Evolutionary conservation across 2,329 filamentous ascomycete genomes (phyloP).

Genomic region (Canariomyces notabilis): DNA sequence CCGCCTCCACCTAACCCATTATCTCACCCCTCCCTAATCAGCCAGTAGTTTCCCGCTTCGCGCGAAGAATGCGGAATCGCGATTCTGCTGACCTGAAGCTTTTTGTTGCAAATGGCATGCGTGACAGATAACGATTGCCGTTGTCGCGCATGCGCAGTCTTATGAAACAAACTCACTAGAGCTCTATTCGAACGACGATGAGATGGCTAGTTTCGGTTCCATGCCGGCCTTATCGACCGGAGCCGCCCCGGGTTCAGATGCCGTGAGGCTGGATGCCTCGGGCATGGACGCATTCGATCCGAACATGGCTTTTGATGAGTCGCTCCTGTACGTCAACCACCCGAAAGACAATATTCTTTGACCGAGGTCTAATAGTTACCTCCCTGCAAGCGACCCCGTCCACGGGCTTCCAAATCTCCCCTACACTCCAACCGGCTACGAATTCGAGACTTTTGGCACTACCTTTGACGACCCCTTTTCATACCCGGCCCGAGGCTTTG

Average conservation of each 20-base stretch:
- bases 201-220: conserved; percentile 55
- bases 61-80: background rate
- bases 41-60: background rate
- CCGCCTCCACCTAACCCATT: conserved; percentile 1
- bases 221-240: conserved; percentile 47
- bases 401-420: conserved; percentile 42
- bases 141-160: conserved; percentile 1
- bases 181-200: conserved; percentile 34
- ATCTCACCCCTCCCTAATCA: background rate
- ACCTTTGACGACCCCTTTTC: conserved; percentile 64
- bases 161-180: conserved; percentile 5
- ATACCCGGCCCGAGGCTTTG: conserved; percentile 47
- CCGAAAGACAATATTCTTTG: no score
- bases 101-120: conserved; percentile 7
- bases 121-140: background rate
- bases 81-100: background rate
- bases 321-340: conserved; percentile 46
- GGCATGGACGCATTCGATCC: conserved; percentile 49
- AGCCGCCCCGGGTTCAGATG: conserved; percentile 39
- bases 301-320: conserved; percentile 51
- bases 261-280: conserved; percentile 40
- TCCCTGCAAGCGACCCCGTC: conserved; percentile 36
- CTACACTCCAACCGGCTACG: conserved; percentile 53
- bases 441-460: conserved; percentile 54
- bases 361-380: no score